Conservation (phyloP, 768 basidiomycete species). For the Amyloporia xantha region DNA sequence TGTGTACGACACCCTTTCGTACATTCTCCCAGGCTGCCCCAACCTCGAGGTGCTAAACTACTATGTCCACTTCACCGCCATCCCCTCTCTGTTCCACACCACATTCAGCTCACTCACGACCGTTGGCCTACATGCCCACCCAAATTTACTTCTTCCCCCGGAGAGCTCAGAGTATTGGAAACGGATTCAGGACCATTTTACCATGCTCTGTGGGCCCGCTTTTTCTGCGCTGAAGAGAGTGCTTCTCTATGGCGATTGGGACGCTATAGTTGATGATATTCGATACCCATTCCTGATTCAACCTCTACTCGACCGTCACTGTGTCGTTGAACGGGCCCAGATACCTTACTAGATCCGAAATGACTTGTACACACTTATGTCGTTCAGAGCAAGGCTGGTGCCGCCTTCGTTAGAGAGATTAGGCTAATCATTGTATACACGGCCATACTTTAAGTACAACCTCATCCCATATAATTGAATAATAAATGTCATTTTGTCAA, state of each 20-base stretch:
- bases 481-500: too few relatives aligned
- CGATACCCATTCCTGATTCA: constrained; percentile 28
- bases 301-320: constrained; percentile 29
- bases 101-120: constrained; percentile 28
- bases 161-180: constrained; percentile 31
- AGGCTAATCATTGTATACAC: too few relatives aligned
- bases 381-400: too few relatives aligned
- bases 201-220: constrained; percentile 30
- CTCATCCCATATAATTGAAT: too few relatives aligned
- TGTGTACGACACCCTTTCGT: constrained; percentile 39
- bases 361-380: too few relatives aligned
- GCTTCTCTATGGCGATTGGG: constrained; percentile 51
- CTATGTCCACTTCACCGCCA: constrained; percentile 24
- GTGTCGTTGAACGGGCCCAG: constrained; percentile 20
- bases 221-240: constrained; percentile 43
- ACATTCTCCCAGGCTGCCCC: constrained; percentile 40
- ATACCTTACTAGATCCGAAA: too few relatives aligned
- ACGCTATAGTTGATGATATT: constrained; percentile 29
- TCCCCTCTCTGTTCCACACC: not conserved
- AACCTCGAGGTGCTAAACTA: constrained; percentile 49
- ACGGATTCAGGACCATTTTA: constrained; percentile 42
- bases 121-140: constrained; percentile 46
- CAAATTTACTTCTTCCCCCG: constrained; percentile 35
- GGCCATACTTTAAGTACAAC: too few relatives aligned
- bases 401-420: too few relatives aligned